Base-by-base conservation (phyloP, 2,329 filamentous ascomycete species). In the Cladosporium sp. region DNA sequence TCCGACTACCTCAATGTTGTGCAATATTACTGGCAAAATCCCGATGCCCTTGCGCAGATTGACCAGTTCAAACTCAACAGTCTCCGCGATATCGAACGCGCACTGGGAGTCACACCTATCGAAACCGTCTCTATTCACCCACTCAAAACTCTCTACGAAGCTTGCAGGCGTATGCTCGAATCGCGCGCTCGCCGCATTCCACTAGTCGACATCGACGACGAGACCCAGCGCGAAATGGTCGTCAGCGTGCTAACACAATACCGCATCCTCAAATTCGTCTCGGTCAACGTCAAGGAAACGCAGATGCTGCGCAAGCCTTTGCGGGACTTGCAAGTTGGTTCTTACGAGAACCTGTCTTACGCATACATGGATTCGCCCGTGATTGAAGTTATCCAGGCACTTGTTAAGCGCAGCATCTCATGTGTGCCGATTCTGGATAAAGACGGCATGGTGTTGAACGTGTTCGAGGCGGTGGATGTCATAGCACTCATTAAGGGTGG, bases 1-100 rank as follows among this genome's bases (percentile, higher is more conserved):
- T 96, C 92, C 61, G 94, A 99, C 76, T 99, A 94, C 74, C 95
- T 99, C 77, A 99, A 99, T 71, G 88, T 99, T 59, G 96, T 99
- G 40, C 93, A 97, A 74, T 99, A 99, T 76, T 97, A 99, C 80
- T 97, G 92, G 81, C 92, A 97, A 75, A 95, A 94, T 67, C 94
- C 93, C 2, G 90, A 96, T 65, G 89, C 92, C 60, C 84, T 97
- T 61, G 86, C 87, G 65, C 87, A 93, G 71, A 89, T 99, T 67
- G 94, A 97, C 66, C 90, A 96, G 74, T 97, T 99, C 73, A 88
- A 91, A 49, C 78, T 99, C 62, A 93, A 90, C 76, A 96, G 91
- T 71, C 83, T 99, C 60, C 85, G 93, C 83, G 94, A 97, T 65
- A 94, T 99, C 65, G 94, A 99, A 78, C 93, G 88, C 70, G 91